Conservation (phyloP, 371 early-diverging fungal species). For the Encephalitozoon cuniculi region DNA sequence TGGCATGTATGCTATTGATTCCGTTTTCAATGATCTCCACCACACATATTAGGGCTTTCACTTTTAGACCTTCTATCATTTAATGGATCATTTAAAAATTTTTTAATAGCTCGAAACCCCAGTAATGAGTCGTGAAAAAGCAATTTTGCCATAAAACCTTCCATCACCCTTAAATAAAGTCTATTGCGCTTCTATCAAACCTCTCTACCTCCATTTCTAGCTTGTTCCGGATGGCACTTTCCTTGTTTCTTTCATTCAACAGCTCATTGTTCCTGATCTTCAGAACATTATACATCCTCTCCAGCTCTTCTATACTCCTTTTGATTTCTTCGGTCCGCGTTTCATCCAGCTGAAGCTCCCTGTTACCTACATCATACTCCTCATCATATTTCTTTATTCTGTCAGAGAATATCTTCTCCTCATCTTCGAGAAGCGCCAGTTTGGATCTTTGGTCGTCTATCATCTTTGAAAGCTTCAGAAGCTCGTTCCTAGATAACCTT, state of each 20-base stretch:
- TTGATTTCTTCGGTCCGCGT: background rate
- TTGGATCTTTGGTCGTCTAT: slow-evolving; percentile 24
- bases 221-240: background rate
- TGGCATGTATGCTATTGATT: background rate
- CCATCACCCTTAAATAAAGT: background rate
- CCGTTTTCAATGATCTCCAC: background rate
- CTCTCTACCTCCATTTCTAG: slow-evolving; percentile 14
- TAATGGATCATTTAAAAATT: background rate
- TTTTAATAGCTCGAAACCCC: background rate
- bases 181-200: slow-evolving; percentile 10
- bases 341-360: background rate
- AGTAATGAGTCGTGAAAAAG: background rate
- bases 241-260: slow-evolving; percentile 1
- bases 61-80: background rate
- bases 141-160: background rate
- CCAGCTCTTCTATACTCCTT: slow-evolving; percentile 4
- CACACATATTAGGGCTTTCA: background rate
- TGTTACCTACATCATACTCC: background rate
- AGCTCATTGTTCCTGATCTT: slow-evolving; percentile 10
- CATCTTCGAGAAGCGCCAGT: slow-evolving; percentile 19
- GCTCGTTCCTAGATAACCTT: slow-evolving; percentile 28
- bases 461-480: slow-evolving; percentile 15
- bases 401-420: slow-evolving; percentile 30
- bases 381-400: slow-evolving; percentile 31
- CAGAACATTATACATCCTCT: slow-evolving; percentile 8